Evolutionary conservation across 371 early-diverging fungal species (phyloP), one percentile per base, ranked within the genome.

Genomic region (Syncephalastrum sp.): DNA sequence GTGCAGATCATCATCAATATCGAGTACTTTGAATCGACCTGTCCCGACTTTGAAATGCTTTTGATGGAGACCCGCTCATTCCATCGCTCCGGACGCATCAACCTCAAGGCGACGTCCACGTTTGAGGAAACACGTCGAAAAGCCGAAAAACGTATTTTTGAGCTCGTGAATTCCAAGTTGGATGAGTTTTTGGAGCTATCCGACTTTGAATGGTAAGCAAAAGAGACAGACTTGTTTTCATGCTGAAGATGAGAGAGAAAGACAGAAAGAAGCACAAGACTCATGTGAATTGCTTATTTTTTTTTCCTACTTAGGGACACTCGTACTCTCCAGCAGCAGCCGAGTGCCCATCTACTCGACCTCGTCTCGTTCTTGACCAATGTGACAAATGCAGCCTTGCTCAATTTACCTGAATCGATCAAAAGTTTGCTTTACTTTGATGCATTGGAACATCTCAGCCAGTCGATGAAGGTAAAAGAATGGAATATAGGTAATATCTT

Each of bases 1-100:
- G 84, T 90, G 8, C 95, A 95, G 63, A 89, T 92, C 33, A 84
- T 90, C 42, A 82, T 89, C 67, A 92, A 95, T 61, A 72, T 90
- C 17, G 92, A 91, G 54, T 91, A 83, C 53, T 88, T 91, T 63
- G 86, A 87, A 57, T 68, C 80, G n/a, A 88, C 88, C 0, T 90
- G 90, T 48, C 76, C 71, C 0, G 91, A 92, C 59, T 89, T 94
- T 70, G 94, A 93, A 71, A 78, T 82, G 61, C 55, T 91, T 10
- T 58, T 95, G 42, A 81, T 83, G 69, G 88, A 91, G 53, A 79
- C 82, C 24, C 76, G 85, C 38, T 83, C 84, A 0, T 81, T 81
- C 48, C 81, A 82, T 44, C 73, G 83, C 12, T 77, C 77, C 0
- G 82, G 81, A 0, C 81, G 76, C 55, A 81, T 89, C 19, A 70